Conservation (phyloP, 148 eudicot species). For the Fallopia convolvulus region DNA sequence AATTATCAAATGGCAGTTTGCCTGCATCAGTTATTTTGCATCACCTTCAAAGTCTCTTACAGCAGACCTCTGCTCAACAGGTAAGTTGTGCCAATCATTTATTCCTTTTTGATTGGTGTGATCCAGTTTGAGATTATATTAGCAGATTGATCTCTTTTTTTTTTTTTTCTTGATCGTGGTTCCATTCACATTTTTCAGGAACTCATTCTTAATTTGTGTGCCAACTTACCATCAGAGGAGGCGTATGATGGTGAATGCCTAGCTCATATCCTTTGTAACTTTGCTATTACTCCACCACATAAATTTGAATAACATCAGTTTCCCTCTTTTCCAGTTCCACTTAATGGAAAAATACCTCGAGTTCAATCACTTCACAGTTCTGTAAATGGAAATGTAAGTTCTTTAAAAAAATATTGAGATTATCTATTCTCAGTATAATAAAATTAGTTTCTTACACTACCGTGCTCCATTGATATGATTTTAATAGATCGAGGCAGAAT, state of each 20-base stretch:
- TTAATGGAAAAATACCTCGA: conserved; percentile 51
- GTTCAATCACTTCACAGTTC: conserved; percentile 36
- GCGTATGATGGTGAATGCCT: conserved; percentile 58
- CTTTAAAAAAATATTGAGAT: neutral
- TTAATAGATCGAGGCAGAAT: conserved; percentile 56
- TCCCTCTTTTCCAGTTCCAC: conserved; percentile 41
- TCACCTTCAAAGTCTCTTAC: conserved; percentile 85
- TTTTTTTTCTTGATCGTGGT: neutral
- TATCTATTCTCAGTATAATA: neutral
- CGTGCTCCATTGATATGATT: conserved; percentile 6
- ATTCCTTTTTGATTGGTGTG: neutral
- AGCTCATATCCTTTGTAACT: neutral
- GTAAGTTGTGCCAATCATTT: conserved; percentile 23
- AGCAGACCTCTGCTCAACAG: conserved; percentile 86
- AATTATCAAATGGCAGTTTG: conserved; percentile 31
- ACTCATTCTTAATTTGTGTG: conserved; percentile 60
- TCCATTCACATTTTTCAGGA: conserved; percentile 39
- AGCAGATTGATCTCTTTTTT: neutral
- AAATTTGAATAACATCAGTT: neutral
- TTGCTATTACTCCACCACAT: neutral
- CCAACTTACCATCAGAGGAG: conserved; percentile 62
- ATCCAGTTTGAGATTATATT: neutral
- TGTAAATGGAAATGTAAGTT: conserved; percentile 77
- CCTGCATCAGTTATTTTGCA: conserved; percentile 71
- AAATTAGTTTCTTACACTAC: neutral